A percentile compares a stretch with the other conserved stretches of the same genome.
phyloP scores from a whole-genome alignment of 768 basidiomycete species.

The Agaricus sinodeliciosus region DNA sequence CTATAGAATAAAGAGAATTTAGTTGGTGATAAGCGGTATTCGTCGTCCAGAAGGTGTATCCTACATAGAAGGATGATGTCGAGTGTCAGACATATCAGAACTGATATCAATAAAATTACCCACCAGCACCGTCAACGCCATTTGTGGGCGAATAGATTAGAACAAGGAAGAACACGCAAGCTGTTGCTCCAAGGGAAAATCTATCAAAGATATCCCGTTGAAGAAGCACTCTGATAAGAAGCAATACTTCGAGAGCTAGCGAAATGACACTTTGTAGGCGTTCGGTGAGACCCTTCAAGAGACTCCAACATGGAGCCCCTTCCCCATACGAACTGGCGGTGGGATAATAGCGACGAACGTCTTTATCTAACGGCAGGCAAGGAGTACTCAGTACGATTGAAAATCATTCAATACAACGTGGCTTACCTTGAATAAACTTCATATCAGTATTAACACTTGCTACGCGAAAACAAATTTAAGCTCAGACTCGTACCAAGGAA shows the following conservation, averaged over 20 bases:
- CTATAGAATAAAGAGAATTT: conserved; percentile 28
- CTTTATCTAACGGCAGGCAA: neutral
- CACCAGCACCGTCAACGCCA: conserved; percentile 29
- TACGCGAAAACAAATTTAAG: conserved; percentile 5
- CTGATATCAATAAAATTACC: neutral
- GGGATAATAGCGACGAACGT: conserved; percentile 11
- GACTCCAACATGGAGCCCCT: conserved; percentile 27
- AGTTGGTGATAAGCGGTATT: conserved; percentile 31
- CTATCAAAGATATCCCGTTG: conserved; percentile 16
- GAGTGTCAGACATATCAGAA: no score
- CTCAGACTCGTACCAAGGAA: neutral
- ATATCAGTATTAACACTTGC: conserved; percentile 20
- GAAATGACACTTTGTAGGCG: conserved; percentile 16
- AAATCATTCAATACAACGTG: neutral
- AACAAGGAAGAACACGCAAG: conserved; percentile 15
- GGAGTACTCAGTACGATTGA: neutral
- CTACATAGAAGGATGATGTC: conserved; percentile 14
- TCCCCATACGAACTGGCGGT: conserved; percentile 22
- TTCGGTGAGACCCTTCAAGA: conserved; percentile 19
- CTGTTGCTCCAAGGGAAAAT: conserved; percentile 5
- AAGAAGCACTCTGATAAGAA: conserved; percentile 16
- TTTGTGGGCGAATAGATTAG: conserved; percentile 27
- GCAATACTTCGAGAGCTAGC: conserved; percentile 20
- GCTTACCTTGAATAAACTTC: conserved; percentile 16
- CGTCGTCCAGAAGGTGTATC: conserved; percentile 33